Conservation (phyloP, 192 early-diverging fungal species). For the Fimicolochytrium jonesii region DNA sequence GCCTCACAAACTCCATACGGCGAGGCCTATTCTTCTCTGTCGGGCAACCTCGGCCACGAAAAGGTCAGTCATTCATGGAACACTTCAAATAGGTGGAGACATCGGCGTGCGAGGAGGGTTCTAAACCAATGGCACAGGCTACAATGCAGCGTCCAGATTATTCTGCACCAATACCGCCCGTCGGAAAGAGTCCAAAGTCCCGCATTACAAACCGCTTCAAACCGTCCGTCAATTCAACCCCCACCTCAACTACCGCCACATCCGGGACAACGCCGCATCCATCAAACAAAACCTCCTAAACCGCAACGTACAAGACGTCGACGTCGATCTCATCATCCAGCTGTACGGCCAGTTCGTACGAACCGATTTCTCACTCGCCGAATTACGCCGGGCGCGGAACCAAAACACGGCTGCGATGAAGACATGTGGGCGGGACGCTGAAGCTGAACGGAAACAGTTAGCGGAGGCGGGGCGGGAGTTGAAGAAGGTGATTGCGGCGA, state of each 20-base stretch:
- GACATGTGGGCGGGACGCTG: too few relatives aligned
- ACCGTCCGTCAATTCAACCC: constrained; percentile 27
- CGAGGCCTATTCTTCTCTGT: too few relatives aligned
- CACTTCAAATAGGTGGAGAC: too few relatives aligned
- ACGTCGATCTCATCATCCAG: constrained; percentile 41
- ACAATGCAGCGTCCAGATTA: too few relatives aligned
- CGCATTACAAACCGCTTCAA: not conserved
- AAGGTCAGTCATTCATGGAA: too few relatives aligned
- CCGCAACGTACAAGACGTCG: constrained; percentile 52
- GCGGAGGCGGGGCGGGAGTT: constrained; percentile 48
- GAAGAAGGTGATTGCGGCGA: constrained; percentile 56
- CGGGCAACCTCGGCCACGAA: too few relatives aligned
- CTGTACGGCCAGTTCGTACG: constrained; percentile 46
- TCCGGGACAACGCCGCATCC: constrained; percentile 46
- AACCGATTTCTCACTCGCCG: constrained; percentile 40
- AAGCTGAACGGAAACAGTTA: constrained; percentile 17
- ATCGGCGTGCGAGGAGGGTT: too few relatives aligned
- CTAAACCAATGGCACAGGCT: too few relatives aligned
- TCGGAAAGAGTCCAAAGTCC: too few relatives aligned
- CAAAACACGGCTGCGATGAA: constrained; percentile 26
- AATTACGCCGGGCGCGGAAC: constrained; percentile 47
- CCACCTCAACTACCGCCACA: constrained; percentile 60
- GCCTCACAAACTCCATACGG: too few relatives aligned
- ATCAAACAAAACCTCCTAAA: constrained; percentile 42
- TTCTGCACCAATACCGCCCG: too few relatives aligned